Evolutionary conservation across 768 basidiomycete genomes (phyloP).

Genomic region (Lentinula sp.): DNA sequence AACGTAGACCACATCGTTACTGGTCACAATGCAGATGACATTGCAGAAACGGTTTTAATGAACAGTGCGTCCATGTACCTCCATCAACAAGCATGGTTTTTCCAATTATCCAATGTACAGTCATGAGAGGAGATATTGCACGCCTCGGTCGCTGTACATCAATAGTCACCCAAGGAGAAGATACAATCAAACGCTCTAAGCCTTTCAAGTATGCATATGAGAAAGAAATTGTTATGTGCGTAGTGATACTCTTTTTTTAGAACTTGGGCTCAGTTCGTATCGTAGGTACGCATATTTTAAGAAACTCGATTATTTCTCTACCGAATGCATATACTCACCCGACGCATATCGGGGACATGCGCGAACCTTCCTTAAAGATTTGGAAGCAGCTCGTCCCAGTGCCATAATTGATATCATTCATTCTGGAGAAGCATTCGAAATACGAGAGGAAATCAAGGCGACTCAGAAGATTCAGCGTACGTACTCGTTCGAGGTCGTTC

Average conservation of each 20-base stretch:
- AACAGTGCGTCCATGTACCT: constrained; percentile 61
- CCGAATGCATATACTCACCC: constrained; percentile 98
- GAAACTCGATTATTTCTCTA: constrained; percentile 98
- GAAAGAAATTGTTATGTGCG: constrained; percentile 98
- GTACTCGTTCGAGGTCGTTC: constrained; percentile 17
- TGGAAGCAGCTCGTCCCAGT: constrained; percentile 90
- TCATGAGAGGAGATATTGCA: constrained; percentile 97
- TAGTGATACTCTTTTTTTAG: constrained; percentile 8
- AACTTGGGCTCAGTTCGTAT: background rate
- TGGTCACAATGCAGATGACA: constrained; percentile 98
- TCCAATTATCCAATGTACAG: constrained; percentile 30
- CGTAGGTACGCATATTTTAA: constrained; percentile 97
- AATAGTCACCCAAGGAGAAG: constrained; percentile 94
- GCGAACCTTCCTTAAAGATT: constrained; percentile 87
- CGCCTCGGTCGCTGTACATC: constrained; percentile 89
- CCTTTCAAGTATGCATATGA: constrained; percentile 99
- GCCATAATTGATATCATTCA: constrained; percentile 98
- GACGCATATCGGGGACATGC: constrained; percentile 98
- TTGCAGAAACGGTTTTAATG: constrained; percentile 98
- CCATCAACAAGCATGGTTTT: background rate
- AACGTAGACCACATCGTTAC: constrained; percentile 97
- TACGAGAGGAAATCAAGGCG: constrained; percentile 79
- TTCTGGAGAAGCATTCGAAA: constrained; percentile 88
- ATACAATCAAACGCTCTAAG: constrained; percentile 94
- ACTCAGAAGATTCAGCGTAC: constrained; percentile 81